Base-by-base conservation (phyloP, 257 asterid species). In the Lantana camara region DNA sequence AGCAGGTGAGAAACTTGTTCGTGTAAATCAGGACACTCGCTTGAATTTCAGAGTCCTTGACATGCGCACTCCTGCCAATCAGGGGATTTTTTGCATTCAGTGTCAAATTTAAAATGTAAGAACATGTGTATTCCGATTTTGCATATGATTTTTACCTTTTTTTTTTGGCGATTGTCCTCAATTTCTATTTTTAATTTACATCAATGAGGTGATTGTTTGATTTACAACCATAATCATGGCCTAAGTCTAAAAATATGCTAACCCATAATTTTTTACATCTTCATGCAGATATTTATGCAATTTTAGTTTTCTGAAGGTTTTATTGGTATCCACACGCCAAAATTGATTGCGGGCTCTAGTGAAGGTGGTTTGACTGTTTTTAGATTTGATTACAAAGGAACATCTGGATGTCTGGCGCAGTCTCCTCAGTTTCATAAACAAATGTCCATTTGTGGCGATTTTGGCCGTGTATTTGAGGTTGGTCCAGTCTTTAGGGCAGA, bases 361-460 rank as follows among this genome's bases (percentile, higher is more conserved):
- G 98, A 92, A 76, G 98, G 98, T 6, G 98, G 98, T 46, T 70
- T 97, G 53, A 89, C 97, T 62, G 97, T 92, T 49, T 92, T 92
- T 73, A 83, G 74, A 71, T 78, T 92, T 42, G 85, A 81, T 32
- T 92, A 92, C 85, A 86, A 83, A 87, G 57, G 97, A 87, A 48
- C 97, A 82, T 60, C 73, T n/a, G n/a, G n/a, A n/a, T n/a, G n/a
- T n/a, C n/a, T n/a, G n/a, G n/a, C n/a, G n/a, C n/a, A n/a, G n/a
- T n/a, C n/a, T n/a, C n/a, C n/a, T n/a, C n/a, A n/a, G n/a, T n/a
- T n/a, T n/a, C n/a, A n/a, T n/a, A n/a, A n/a, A n/a, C n/a, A n/a
- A n/a, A n/a, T n/a, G n/a, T n/a, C n/a, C n/a, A n/a, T n/a, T n/a
- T n/a, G n/a, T n/a, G 75, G 47, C 68, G 89, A 67, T 93, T 93